These are phyloP conservation scores for Cerioporus squamosus DNA, from an alignment of 1,284 basidiomycete genomes.

Conservation along the genomic window DNA sequence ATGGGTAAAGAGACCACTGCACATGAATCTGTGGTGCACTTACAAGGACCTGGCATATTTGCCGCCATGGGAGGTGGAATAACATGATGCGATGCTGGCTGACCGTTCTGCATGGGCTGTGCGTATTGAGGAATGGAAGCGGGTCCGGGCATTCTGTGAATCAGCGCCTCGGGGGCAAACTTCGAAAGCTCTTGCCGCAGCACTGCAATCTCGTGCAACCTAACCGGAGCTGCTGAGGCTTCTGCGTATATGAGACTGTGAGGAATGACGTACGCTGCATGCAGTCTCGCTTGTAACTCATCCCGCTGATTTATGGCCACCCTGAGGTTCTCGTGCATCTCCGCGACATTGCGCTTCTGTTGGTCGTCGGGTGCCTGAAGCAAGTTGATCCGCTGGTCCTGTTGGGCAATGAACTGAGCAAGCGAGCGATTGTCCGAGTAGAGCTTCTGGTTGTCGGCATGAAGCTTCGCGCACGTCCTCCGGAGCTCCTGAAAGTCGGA, in stretches of 20 bases:
- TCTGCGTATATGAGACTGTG: background rate
- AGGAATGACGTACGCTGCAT: slow-evolving; percentile 18
- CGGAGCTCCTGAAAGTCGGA: slow-evolving; percentile 40
- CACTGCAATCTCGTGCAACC: slow-evolving; percentile 18
- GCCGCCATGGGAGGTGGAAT: no score
- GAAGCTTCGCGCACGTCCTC: slow-evolving; percentile 34
- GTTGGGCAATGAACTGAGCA: slow-evolving; percentile 21
- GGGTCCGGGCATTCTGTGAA: background rate
- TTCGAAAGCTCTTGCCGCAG: slow-evolving; percentile 24
- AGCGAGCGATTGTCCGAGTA: slow-evolving; percentile 52
- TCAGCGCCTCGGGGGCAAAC: slow-evolving; percentile 9
- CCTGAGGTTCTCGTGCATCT: slow-evolving; percentile 21
- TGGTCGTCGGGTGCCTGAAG: slow-evolving; percentile 9
- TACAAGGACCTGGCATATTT: no score
- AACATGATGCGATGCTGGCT: no score
- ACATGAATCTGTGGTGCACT: no score
- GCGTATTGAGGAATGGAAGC: background rate
- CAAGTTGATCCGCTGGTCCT: slow-evolving; percentile 21
- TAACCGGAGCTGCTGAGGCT: background rate
- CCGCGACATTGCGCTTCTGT: slow-evolving; percentile 3
- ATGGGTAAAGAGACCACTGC: no score
- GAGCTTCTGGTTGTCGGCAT: slow-evolving; percentile 50
- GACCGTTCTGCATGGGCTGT: background rate
- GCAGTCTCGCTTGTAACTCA: slow-evolving; percentile 13
- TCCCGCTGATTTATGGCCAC: slow-evolving; percentile 15